A percentile compares a stretch with the other conserved stretches of the same genome.
phyloP scores from a whole-genome alignment of 371 early-diverging fungal genomes.

The Mucor circinelloides region DNA sequence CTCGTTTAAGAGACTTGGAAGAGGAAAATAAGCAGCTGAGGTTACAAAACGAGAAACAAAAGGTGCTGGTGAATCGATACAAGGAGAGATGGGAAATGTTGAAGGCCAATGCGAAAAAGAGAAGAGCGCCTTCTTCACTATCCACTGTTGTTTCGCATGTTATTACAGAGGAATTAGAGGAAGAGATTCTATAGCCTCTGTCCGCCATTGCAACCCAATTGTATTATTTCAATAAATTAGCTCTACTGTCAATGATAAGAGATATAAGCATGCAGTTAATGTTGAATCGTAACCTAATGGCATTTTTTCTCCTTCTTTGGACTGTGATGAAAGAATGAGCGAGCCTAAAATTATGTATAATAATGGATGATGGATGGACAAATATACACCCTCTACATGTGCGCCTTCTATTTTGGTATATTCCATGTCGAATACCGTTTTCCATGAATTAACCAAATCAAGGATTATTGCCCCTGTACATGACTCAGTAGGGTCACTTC shows the following conservation, averaged over 20 bases:
- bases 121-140: slow-evolving; percentile 23
- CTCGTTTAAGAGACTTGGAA: slow-evolving; percentile 58
- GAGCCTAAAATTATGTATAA: background rate
- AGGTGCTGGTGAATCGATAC: slow-evolving; percentile 69
- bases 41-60: slow-evolving; percentile 58
- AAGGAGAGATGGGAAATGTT: slow-evolving; percentile 88
- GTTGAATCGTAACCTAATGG: too few species aligned
- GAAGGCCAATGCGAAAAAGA: slow-evolving; percentile 83
- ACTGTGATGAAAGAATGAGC: too few species aligned
- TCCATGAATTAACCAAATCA: background rate
- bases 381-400: background rate
- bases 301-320: too few species aligned
- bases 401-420: background rate
- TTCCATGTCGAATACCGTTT: background rate
- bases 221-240: too few species aligned
- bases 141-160: background rate
- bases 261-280: too few species aligned
- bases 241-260: too few species aligned
- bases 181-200: background rate
- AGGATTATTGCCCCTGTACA: background rate
- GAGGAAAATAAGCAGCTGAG: slow-evolving; percentile 58
- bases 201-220: too few species aligned
- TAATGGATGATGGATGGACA: background rate
- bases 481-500: background rate
- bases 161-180: background rate